These are phyloP conservation scores for Stemphylium lycopersici DNA, from an alignment of 2,329 filamentous ascomycete genomes.

Conservation along the genomic window DNA sequence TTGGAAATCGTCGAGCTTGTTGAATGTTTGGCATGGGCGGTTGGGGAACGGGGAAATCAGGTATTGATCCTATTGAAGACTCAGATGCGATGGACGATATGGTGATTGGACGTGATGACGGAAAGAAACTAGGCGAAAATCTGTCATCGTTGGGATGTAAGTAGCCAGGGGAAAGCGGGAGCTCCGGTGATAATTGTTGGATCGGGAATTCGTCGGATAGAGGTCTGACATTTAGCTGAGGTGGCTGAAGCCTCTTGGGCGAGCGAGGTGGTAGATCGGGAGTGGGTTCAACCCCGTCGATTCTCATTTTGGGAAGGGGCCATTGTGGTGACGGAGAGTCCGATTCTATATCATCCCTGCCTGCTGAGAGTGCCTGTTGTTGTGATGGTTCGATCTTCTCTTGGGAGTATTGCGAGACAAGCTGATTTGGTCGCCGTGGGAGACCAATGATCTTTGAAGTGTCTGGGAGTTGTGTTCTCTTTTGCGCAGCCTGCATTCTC, in stretches of 20 bases:
- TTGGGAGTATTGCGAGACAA: slow-evolving; percentile 35
- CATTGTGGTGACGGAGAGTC: slow-evolving; percentile 52
- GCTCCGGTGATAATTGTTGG: slow-evolving; percentile 36
- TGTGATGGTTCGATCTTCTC: slow-evolving; percentile 18
- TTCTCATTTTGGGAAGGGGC: slow-evolving; percentile 51
- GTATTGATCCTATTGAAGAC: slow-evolving; percentile 50
- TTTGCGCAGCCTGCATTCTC: slow-evolving; percentile 38
- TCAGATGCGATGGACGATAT: slow-evolving; percentile 48
- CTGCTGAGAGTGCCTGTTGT: slow-evolving; percentile 23
- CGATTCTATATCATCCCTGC: slow-evolving; percentile 18
- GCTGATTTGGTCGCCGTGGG: slow-evolving; percentile 44
- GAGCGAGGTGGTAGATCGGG: slow-evolving; percentile 30
- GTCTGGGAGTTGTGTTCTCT: slow-evolving; percentile 38
- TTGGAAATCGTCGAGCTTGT: slow-evolving; percentile 47
- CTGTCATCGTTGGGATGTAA: slow-evolving; percentile 41
- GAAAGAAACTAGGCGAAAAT: slow-evolving; percentile 40
- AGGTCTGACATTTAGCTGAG: slow-evolving; percentile 52
- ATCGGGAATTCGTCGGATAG: slow-evolving; percentile 42
- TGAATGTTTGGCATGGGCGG: slow-evolving; percentile 44
- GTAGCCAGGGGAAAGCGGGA: slow-evolving; percentile 25
- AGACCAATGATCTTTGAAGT: slow-evolving; percentile 45
- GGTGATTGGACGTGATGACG: slow-evolving; percentile 44
- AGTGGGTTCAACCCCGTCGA: slow-evolving; percentile 31
- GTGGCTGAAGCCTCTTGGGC: slow-evolving; percentile 47
- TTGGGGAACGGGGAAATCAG: slow-evolving; percentile 50